Conservation (phyloP, 2,329 filamentous ascomycete species). For the Fusarium proliferatum region DNA sequence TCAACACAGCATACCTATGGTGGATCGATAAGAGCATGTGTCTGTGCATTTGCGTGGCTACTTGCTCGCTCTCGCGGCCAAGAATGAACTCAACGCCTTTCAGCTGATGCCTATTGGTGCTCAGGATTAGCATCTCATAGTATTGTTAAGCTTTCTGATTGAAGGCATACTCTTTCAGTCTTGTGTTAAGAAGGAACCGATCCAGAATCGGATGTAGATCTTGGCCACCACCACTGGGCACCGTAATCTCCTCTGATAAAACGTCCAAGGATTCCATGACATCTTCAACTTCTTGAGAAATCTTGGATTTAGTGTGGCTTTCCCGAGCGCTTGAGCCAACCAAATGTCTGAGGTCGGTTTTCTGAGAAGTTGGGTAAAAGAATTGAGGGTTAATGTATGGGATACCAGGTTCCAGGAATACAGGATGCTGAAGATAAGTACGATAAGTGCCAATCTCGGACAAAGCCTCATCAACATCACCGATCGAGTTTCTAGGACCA, state of each 20-base stretch:
- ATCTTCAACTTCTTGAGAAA: not conserved
- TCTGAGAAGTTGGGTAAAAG: not conserved
- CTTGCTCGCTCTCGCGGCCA: rapidly evolving
- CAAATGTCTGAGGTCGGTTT: not conserved
- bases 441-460: not conserved
- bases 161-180: too few relatives aligned
- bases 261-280: not conserved
- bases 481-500: rapidly evolving
- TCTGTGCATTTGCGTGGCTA: too few relatives aligned
- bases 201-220: not conserved
- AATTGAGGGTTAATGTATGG: not conserved
- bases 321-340: not conserved
- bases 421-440: not conserved
- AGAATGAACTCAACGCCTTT: too few relatives aligned
- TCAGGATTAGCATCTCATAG: too few relatives aligned
- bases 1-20: too few relatives aligned
- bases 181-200: too few relatives aligned
- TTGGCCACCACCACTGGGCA: too few relatives aligned
- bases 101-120: too few relatives aligned
- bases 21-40: too few relatives aligned
- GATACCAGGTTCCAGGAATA: not conserved
- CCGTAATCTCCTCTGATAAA: too few relatives aligned
- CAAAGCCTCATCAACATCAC: not conserved
- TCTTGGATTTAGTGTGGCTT: not conserved
- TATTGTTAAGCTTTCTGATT: too few relatives aligned